Base-by-base conservation (phyloP, 2,329 filamentous ascomycete genomes). In the Penicillium sp. region DNA sequence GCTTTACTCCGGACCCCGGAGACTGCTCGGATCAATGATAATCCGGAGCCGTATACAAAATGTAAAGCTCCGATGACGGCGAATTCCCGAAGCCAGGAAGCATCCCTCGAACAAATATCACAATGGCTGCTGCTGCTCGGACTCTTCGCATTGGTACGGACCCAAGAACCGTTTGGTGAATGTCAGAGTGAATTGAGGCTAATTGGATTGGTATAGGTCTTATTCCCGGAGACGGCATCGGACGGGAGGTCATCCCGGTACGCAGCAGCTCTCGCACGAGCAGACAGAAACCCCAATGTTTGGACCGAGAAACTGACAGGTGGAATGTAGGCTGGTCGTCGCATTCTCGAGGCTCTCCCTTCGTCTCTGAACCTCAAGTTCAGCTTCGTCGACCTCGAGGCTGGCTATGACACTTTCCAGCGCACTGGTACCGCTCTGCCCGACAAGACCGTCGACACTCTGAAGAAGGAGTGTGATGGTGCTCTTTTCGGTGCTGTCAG, bases 151-250 rank as follows among this genome's bases (percentile, higher is more conserved):
- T 88, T 75, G 86, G 85, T 87, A 60, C 71, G 73, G 76, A 70
- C 41, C 18, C 16, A 15, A 2, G 36, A 39, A 3, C 18, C 21
- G 4, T 6, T 12, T 39, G 36, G 36, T 23, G 36, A 9, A 42
- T 23, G n/a, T 45, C 16, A 3, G 31, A 8, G 33, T 49, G 39
- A n/a, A 15, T 44, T 15, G 6, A 16, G 26, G 42, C 18, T 33
- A 42, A 58, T 45, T 48, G 36, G 48, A 26, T 39, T 29, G 57
- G 47, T 46, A 45, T 62, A 95, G 92, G 92, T 73, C 89, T 97
- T 67, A 97, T 99, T 72, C 89, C 94, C 66, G 94, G 94, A 70
- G 94, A 99, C 78, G 94, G 94, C 76, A 99, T 99, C 77, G 94
- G 94, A 76, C 90, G 90, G 72, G 94, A 99, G 78, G 94, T 99